Evolutionary conservation across 805 yeast genomes (phyloP).

Genomic region (Ogataea saltuana): DNA sequence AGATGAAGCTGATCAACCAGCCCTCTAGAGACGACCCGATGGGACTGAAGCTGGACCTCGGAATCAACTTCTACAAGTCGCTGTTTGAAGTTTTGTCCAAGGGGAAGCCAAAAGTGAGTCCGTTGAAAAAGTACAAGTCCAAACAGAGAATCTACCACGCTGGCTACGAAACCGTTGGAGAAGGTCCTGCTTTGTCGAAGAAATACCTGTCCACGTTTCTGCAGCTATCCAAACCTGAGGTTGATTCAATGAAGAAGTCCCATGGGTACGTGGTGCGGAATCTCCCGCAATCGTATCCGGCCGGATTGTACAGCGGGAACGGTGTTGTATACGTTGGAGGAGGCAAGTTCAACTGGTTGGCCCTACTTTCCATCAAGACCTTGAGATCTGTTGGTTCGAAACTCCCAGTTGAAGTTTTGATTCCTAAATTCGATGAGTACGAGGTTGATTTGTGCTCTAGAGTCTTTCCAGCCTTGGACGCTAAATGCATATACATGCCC

Average conservation of each 20-base stretch:
- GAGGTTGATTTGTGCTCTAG: slow-evolving; percentile 66
- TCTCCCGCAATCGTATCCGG: slow-evolving; percentile 50
- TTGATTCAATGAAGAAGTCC: slow-evolving; percentile 44
- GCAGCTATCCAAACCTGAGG: slow-evolving; percentile 44
- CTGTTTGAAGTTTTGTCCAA: slow-evolving; percentile 40
- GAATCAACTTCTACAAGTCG: slow-evolving; percentile 43
- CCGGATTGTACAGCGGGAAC: slow-evolving; percentile 47
- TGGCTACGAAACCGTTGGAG: slow-evolving; percentile 44
- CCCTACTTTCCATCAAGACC: slow-evolving; percentile 60
- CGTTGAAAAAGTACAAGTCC: slow-evolving; percentile 45
- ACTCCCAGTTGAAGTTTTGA: slow-evolving; percentile 78
- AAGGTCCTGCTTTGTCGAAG: slow-evolving; percentile 48
- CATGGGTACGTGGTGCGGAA: slow-evolving; percentile 47
- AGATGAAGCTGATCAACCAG: slow-evolving; percentile 24
- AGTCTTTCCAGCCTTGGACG: slow-evolving; percentile 60
- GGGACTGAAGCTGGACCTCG: slow-evolving; percentile 36
- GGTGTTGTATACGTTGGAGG: slow-evolving; percentile 79
- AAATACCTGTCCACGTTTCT: slow-evolving; percentile 53
- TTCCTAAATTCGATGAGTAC: slow-evolving; percentile 69
- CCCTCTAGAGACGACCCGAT: slow-evolving; percentile 34
- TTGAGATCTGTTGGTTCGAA: slow-evolving; percentile 63
- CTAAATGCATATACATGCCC: slow-evolving; percentile 62
- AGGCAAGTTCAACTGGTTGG: slow-evolving; percentile 70
- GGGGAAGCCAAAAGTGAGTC: slow-evolving; percentile 46
- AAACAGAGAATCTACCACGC: slow-evolving; percentile 55